Base-by-base conservation (phyloP, 2,329 filamentous ascomycete species). In the Stachybotrys chartarum region DNA sequence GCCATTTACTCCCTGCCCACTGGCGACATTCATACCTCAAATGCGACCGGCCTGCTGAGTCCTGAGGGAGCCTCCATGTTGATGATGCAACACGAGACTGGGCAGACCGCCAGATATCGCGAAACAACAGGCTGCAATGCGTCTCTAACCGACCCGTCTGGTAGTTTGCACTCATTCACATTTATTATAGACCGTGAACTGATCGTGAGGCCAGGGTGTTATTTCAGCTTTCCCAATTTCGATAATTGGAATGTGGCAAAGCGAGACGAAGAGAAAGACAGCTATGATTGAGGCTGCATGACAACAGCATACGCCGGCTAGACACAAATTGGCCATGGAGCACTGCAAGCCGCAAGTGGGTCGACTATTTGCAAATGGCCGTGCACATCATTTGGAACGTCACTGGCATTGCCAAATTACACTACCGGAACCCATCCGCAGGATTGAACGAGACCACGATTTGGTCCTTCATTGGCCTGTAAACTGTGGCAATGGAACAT, bases 221-320 rank as follows among this genome's bases (percentile, higher is more conserved):
- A 90, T 70, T 85, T 87, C 65, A 88, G 86, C 74, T 90, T 90
- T 66, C 86, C 86, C 16, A 86, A 81, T 68, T 89, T 88, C 68
- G 86, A 90, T 64, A 79, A 83, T 57, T 88, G 85, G 76, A 80
- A 81, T 47, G 74, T 73, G 18, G 75, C 64, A 46, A 63, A 65
- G 50, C 59, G 63, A 32, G 59, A 61, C 18, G 58, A 65, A 14
- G 56, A 62, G 50, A 64, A 65, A 54, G 61, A 62, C 32, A 56
- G 57, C 3, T 61, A 65, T 55, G 64, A 66, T 47, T 66, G 64
- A 66, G 51, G 14, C 52, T 24, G 24, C 24, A 24, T 4, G 24
- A 24, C 24, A 24, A 24, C 2, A 24, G 24, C 24, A 24, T 24
- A 24, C 24, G 24, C 24, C 24, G 4, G 24, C 4, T 24, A 24